phyloP scores from a whole-genome alignment of 495 filamentous ascomycete genomes.

The Lasiosphaeria ovina region DNA sequence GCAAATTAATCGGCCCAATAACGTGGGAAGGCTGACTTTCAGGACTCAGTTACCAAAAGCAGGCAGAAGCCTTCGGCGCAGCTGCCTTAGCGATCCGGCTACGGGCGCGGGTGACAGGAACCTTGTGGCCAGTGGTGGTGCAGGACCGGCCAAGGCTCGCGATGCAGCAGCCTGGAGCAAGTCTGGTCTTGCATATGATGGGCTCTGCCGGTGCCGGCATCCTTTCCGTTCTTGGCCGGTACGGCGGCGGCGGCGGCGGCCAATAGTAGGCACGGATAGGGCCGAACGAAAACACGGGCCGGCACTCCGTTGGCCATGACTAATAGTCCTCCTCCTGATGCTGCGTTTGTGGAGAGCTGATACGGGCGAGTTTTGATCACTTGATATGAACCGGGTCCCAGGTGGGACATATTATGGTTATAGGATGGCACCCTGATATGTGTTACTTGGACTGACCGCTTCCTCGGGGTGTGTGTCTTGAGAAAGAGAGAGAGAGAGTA shows the following conservation, averaged over 20 bases:
- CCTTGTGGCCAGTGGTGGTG: neutral
- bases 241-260: neutral
- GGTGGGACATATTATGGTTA: too few relatives aligned
- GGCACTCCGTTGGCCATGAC: neutral
- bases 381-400: too few relatives aligned
- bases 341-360: too few relatives aligned
- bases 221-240: neutral
- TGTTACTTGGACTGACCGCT: too few relatives aligned
- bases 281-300: constrained; percentile 9
- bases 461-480: too few relatives aligned
- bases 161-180: constrained; percentile 2
- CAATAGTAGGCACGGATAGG: constrained; percentile 5
- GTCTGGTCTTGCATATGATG: neutral
- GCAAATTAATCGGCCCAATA: neutral
- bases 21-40: neutral
- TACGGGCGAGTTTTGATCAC: too few relatives aligned
- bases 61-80: neutral
- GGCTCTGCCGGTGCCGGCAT: constrained; percentile 1
- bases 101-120: neutral
- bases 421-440: too few relatives aligned
- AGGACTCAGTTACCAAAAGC: constrained; percentile 4
- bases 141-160: neutral
- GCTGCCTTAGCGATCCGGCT: constrained; percentile 1
- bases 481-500: too few relatives aligned
- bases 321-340: too few relatives aligned